Evolutionary conservation across 2,329 filamentous ascomycete genomes (phyloP), one percentile per base, ranked within the genome.

Genomic region (Bertia moriformis): DNA sequence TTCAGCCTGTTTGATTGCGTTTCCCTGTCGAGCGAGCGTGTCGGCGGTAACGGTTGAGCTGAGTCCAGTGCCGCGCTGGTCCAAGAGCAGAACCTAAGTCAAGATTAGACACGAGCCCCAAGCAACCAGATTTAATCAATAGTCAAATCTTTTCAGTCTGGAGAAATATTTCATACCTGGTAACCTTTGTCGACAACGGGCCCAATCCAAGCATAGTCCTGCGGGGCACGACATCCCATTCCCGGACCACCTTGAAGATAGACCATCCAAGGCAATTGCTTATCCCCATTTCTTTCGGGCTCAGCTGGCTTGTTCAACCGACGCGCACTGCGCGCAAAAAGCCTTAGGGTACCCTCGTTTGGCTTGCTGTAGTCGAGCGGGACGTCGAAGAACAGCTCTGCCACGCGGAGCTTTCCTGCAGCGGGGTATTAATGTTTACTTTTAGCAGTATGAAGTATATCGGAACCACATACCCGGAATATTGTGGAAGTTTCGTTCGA

Each of bases 161-260:
- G n/a, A n/a, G n/a, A 12, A 15, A 12, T 7, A 15, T 14, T 10
- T 10, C 32, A 35, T 18, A 35, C 32, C 15, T 35, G 71, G 47
- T 81, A 84, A 2, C 79, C 80, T 49, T 71, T 71, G 38, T 73
- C 68, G 4, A 85, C 63, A 3, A 43, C 35, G 3, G 44, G 42
- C 39, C 58, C 57, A 17, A 35, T 15, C 32, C 10, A 12, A 19
- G 65, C 57, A 39, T 67, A 63, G 39, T 71, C 61, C 49, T 81
- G 72, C 14, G 78, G 78, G 29, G 69, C 57, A 19, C 62, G 57
- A 50, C 77, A 81, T 43, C 68, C 65, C 46, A 74, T 70, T 2
- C 81, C 81, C 0, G 81, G 81, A 0, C 81, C 81, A 44, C 81
- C 81, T 57, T 80, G 72, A 3, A 83, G 62, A 50, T 74, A 84